Evolutionary conservation across 495 filamentous ascomycete genomes (phyloP), one percentile per base, ranked within the genome.

Genomic region (Penicillium samsonianum): DNA sequence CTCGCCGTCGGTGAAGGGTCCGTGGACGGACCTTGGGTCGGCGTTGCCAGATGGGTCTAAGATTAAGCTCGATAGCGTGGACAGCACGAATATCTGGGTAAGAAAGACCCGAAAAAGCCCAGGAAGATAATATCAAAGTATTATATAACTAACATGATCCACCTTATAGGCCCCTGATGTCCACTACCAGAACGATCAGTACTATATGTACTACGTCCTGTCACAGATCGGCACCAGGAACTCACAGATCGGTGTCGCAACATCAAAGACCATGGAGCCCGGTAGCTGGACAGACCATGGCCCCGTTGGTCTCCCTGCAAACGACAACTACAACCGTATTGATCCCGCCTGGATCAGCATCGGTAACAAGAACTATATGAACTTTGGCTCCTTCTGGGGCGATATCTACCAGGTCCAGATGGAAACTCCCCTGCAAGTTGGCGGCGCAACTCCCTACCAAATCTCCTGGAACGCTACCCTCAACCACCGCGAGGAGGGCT

Each of bases 201-300:
- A 90, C 74, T 86, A 88, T 65, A 77, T 89, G 60, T 91, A 89
- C 79, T 92, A 91, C 70, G 75, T 83, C 1, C 80, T 90, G 45
- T 83, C 79, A 35, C 76, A 78, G 26, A 85, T 88, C 53, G 88
- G 89, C 22, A 82, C 78, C 4, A 82, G 86, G 51, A 74, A 77
- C 68, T 84, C 80, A 1, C 76, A 83, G 59, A 89, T 90, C 53
- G 88, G 87, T 23, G 76, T 90, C 17, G 89, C 88, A 45, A 86
- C 81, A n/a, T 87, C 82, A 11, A 66, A 74, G 5, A 83, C 72
- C 44, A 69, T 91, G 69, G 81, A 87, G 22, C 62, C 71, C 0
- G 85, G 82, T 37, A 79, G 78, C 25, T 92, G 87, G 81, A 82
- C 76, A 10, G 76, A 79, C 58, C 73, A 74, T 37, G 76, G 76